Conservation (phyloP, 768 basidiomycete species). For the Lepiota venenata region DNA sequence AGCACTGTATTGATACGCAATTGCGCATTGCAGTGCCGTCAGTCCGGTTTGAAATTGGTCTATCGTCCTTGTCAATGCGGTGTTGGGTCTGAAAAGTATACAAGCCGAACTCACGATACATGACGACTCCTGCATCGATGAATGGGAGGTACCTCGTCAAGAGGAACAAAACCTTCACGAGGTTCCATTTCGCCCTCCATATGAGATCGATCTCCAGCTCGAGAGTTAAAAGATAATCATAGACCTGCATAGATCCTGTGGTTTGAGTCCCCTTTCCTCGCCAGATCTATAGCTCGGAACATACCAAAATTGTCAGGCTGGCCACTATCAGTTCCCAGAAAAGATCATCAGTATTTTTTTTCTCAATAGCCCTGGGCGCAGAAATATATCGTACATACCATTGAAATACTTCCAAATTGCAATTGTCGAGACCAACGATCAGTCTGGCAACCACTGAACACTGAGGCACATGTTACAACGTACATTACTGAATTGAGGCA, state of each 20-base stretch:
- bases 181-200: slow-evolving; percentile 12
- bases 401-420: not conserved
- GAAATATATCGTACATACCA: not conserved
- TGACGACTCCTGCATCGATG: slow-evolving; percentile 2
- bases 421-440: too few species aligned
- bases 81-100: not conserved
- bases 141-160: slow-evolving; percentile 13
- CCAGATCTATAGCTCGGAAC: not conserved
- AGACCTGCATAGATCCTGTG: slow-evolving; percentile 1
- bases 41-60: slow-evolving; percentile 2
- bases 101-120: not conserved
- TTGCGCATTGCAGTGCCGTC: not conserved
- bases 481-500: not conserved
- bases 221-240: slow-evolving; percentile 11
- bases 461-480: not conserved
- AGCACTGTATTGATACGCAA: slow-evolving; percentile 7
- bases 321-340: not conserved
- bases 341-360: too few species aligned
- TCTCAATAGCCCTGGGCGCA: not conserved
- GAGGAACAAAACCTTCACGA: slow-evolving; percentile 13
- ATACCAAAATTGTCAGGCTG: slow-evolving; percentile 5
- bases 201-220: slow-evolving; percentile 8
- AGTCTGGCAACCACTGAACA: too few species aligned
- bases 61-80: not conserved
- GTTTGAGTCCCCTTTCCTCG: not conserved